Conservation (phyloP, 2,329 filamentous ascomycete genomes). For the Colletotrichum nymphaeae region DNA sequence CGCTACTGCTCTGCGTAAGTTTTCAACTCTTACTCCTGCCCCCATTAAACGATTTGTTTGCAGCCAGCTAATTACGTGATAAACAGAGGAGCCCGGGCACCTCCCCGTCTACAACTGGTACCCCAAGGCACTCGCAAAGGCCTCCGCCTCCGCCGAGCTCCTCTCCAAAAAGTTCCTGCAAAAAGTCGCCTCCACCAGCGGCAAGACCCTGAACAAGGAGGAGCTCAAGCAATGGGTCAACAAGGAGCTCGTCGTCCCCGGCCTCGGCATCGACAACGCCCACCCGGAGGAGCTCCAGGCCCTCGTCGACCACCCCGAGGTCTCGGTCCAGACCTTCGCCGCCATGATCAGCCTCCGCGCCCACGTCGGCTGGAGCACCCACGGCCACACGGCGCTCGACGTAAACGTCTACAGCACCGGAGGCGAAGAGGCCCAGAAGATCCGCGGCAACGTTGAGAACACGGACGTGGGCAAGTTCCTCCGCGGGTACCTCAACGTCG, state of each 20-base stretch:
- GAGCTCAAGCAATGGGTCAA: conserved; percentile 74
- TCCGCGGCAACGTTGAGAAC: conserved; percentile 93
- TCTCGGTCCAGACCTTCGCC: conserved; percentile 72
- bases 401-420: conserved; percentile 94
- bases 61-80: conserved; percentile 41
- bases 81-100: conserved; percentile 61
- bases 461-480: conserved; percentile 91
- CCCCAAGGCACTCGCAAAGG: conserved; percentile 79
- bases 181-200: conserved; percentile 59
- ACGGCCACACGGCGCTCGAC: conserved; percentile 93
- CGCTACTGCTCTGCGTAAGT: conserved; percentile 79
- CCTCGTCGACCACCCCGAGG: conserved; percentile 69
- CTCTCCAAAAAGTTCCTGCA: conserved; percentile 71
- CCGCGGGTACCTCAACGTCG: conserved; percentile 80
- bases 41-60: conserved; percentile 51
- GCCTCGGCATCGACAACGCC: conserved; percentile 82
- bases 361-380: conserved; percentile 93
- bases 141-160: conserved; percentile 82
- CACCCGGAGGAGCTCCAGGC: conserved; percentile 75
- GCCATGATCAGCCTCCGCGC: conserved; percentile 89
- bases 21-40: not conserved
- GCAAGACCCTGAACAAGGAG: conserved; percentile 44
- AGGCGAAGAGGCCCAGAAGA: conserved; percentile 70
- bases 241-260: conserved; percentile 72
- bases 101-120: conserved; percentile 79